Base-by-base conservation (phyloP, 1,139 yeast genomes). In the Scheffersomyces stambukii region DNA sequence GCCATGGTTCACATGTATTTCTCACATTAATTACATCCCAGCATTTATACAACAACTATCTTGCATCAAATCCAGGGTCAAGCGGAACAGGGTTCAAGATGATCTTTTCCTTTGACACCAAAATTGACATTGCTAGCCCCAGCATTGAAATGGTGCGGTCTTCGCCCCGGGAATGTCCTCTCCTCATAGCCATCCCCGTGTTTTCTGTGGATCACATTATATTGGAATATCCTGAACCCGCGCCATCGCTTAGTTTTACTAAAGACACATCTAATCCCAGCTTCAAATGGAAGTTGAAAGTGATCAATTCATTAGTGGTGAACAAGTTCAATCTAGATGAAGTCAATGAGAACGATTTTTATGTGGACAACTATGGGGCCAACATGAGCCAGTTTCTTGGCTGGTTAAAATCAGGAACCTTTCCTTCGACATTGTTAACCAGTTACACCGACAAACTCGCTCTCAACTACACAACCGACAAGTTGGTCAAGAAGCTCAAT, bases 71-170 rank as follows among this genome's bases (percentile, higher is more conserved):
- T n/a, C 48, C 61, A 6, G 52, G 58, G 3, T 43, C 53, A 6
- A 39, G 47, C n/a, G 40, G 39, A 14, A 42, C 42, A 8, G 38
- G 31, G 4, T 64, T 70, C 38, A 64, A 71, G 35, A 38, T 73
- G 31, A 68, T 80, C 12, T 57, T 80, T 21, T 72, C 84, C n/a
- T 72, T 81, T 43, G 88, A 80, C 49, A 58, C 70, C 2, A 47
- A 60, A 16, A 39, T 80, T 23, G 74, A 75, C 37, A 62, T 62
- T 13, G n/a, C 56, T 12, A 54, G 63, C 29, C 68, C 71, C 5
- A 60, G 66, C 28, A 45, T 66, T 8, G 68, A 64, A 25, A 45
- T 65, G 27, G 46, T 65, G 12, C 41, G 65, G 27, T n/a, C 10
- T 9, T 16, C 19, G 9, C 9, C 19, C 9, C 19, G 9, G 19